A percentile compares a stretch with the other conserved stretches of the same genome.
Conservation (phyloP, 1,284 basidiomycete genomes). For the Exobasidium cylindrosporum region DNA sequence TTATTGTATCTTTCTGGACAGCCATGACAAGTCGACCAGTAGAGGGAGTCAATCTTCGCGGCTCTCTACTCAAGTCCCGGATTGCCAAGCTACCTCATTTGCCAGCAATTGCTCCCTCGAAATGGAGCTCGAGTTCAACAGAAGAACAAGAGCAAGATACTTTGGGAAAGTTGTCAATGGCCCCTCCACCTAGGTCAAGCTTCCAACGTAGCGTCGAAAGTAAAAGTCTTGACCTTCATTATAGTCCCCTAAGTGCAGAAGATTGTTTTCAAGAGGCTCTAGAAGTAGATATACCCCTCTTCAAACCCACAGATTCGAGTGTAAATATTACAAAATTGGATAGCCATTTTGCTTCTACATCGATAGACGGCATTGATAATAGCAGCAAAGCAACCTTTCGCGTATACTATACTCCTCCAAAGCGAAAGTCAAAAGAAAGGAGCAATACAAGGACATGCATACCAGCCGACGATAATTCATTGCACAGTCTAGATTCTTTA, state of each 20-base stretch:
- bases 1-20: too few species aligned
- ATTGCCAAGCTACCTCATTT: slow-evolving; percentile 18
- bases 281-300: slow-evolving; percentile 48
- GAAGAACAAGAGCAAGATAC: slow-evolving; percentile 3
- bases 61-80: slow-evolving; percentile 15
- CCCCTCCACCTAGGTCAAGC: background rate
- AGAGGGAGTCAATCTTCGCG: slow-evolving; percentile 4
- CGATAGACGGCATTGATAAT: too few species aligned
- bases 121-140: background rate
- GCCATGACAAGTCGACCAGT: background rate
- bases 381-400: slow-evolving; percentile 52
- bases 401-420: slow-evolving; percentile 53
- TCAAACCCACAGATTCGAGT: too few species aligned
- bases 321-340: too few species aligned
- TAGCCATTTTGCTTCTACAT: too few species aligned
- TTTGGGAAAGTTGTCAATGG: background rate
- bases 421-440: slow-evolving; percentile 6
- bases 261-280: slow-evolving; percentile 49
- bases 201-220: background rate
- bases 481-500: background rate
- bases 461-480: background rate
- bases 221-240: slow-evolving; percentile 59
- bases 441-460: background rate
- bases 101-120: slow-evolving; percentile 17
- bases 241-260: slow-evolving; percentile 34